Evolutionary conservation across 192 early-diverging fungal species (phyloP).

Genomic region (Phlyctochytrium bullatum): DNA sequence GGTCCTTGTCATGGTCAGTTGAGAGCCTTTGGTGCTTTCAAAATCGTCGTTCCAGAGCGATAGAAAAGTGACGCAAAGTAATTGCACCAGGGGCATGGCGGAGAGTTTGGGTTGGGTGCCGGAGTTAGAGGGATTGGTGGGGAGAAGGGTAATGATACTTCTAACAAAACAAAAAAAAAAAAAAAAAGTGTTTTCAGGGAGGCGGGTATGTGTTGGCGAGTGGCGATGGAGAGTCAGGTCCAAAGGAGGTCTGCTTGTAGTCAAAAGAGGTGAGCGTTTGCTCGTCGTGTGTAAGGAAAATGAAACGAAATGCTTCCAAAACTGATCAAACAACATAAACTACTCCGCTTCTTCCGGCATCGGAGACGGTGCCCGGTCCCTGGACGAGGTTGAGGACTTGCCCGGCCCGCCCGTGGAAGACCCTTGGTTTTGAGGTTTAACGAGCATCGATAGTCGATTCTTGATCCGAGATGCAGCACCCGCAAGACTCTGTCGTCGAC

Average conservation of each 20-base stretch:
- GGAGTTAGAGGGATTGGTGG: too few species aligned
- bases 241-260: not conserved
- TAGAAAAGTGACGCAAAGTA: too few species aligned
- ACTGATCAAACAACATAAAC: not conserved
- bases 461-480: constrained; percentile 1
- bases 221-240: not conserved
- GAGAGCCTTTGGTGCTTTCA: too few species aligned
- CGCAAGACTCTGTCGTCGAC: not conserved
- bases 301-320: not conserved
- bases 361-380: not conserved
- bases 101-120: too few species aligned
- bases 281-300: too few species aligned
- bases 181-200: not conserved
- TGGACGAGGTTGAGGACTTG: not conserved
- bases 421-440: not conserved
- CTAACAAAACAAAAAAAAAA: not conserved
- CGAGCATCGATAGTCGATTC: not conserved
- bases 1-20: too few species aligned
- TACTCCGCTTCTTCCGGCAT: not conserved
- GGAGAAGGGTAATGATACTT: too few species aligned
- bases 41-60: too few species aligned
- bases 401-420: not conserved
- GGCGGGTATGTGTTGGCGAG: not conserved
- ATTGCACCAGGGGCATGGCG: too few species aligned
- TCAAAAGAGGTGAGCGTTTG: not conserved